phyloP scores from a whole-genome alignment of 805 yeast genomes.

The Teunomyces pallodes region DNA sequence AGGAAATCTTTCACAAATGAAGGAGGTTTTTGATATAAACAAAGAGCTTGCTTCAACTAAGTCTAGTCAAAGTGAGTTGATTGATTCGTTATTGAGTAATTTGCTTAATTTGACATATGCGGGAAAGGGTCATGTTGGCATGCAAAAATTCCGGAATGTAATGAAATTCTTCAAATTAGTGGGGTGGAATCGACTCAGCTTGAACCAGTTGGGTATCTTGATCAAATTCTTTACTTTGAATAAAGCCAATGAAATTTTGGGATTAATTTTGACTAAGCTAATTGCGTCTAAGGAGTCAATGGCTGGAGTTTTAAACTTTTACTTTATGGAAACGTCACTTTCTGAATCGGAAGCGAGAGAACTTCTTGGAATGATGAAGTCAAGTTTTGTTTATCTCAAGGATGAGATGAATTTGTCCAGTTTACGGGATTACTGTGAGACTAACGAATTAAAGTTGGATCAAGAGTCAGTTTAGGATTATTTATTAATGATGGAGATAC shows the following conservation, averaged over 20 bases:
- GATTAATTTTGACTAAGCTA: constrained; percentile 27
- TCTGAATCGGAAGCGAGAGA: constrained; percentile 15
- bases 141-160: constrained; percentile 19
- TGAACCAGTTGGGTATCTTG: constrained; percentile 20
- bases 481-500: neutral
- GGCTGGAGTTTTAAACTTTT: constrained; percentile 26
- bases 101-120: constrained; percentile 1
- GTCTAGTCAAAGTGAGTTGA: constrained; percentile 6
- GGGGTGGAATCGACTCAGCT: constrained; percentile 16
- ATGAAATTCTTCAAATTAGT: constrained; percentile 24
- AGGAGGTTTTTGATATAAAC: constrained; percentile 9
- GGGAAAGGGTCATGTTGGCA: constrained; percentile 1
- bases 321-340: constrained; percentile 27
- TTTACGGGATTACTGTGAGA: constrained; percentile 7
- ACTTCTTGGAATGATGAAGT: constrained; percentile 21
- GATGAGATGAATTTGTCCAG: constrained; percentile 21
- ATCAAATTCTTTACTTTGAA: constrained; percentile 24
- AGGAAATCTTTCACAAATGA: constrained; percentile 14
- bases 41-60: constrained; percentile 10
- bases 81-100: constrained; percentile 6
- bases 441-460: constrained; percentile 1
- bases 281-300: constrained; percentile 10
- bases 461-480: neutral
- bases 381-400: constrained; percentile 20
- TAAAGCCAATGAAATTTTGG: constrained; percentile 21